Evolutionary conservation across 2,329 filamentous ascomycete genomes (phyloP), one percentile per base, ranked within the genome.

Genomic region (Cladobotryum mycophilum): DNA sequence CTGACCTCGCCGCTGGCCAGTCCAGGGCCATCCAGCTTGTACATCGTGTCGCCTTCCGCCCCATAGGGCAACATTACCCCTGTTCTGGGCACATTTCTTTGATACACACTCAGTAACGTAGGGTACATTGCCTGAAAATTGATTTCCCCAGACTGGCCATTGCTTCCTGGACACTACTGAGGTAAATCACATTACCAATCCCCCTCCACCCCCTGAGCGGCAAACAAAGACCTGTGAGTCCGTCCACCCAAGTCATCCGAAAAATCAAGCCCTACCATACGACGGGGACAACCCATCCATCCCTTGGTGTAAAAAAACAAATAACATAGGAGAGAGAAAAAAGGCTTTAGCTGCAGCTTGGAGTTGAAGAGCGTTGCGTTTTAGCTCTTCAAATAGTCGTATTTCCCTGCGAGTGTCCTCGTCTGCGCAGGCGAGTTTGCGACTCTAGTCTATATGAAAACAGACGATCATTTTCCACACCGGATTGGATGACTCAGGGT

Each of bases 11-110:
- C 36, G 17, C 17, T 38, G 36, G 17, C 25, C 25, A 41, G 36
- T 25, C 18, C 38, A 40, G 37, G 45, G 45, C 15, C 42, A 34
- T 51, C 38, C 49, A 51, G 40, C 44, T 43, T 37, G 49, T 47
- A 40, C 44, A 43, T 51, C 40, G 40, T 42, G 37, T 51, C 49
- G 40, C 33, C 33, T 42, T 38, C 41, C 18, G 37, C 44, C 49
- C 49, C 40, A 47, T 51, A 51, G 49, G 44, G 49, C 45, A 51
- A 47, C 43, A n/a, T 47, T 45, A 51, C 49, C 49, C 49, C 49
- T 51, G 49, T 22, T 34, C 36, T 45, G 25, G 40, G 44, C 49
- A 51, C 49, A 51, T 41, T 51, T 46, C 48, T 51, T 36, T 42
- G 46, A 36, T 46, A 7, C 25, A 30, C 25, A 30, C 9, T 30